These are phyloP conservation scores for Cercophora samala DNA, from an alignment of 495 filamentous ascomycete genomes.

Conservation along the genomic window DNA sequence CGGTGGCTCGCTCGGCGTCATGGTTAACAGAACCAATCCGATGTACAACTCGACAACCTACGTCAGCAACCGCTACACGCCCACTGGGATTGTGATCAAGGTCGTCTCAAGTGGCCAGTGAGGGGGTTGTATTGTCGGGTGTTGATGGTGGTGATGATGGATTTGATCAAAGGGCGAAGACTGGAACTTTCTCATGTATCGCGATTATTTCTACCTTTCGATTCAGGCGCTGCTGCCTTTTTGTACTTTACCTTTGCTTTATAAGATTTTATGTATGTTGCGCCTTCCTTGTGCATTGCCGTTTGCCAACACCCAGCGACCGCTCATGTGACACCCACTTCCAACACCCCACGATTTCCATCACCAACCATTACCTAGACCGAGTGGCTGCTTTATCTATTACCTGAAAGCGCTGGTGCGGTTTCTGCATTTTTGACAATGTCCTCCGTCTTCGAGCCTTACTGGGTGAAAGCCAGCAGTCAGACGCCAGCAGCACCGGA, in stretches of 20 bases:
- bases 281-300: background rate
- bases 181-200: background rate
- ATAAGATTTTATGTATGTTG: background rate
- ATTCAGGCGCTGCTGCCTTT: background rate
- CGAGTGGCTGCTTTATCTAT: background rate
- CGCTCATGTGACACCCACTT: background rate
- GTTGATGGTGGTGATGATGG: background rate
- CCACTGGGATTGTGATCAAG: constrained; percentile 21
- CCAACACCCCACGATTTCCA: background rate
- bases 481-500: background rate
- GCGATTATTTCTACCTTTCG: background rate
- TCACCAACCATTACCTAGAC: too few relatives aligned
- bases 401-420: background rate
- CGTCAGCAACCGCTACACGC: constrained; percentile 12
- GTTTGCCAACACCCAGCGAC: background rate
- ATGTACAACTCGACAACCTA: constrained; percentile 16
- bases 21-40: constrained; percentile 11
- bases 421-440: background rate
- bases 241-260: background rate
- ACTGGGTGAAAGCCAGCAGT: background rate
- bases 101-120: constrained; percentile 8
- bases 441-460: background rate
- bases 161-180: background rate
- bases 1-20: constrained; percentile 17
- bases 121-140: background rate